Percentiles rank a stretch among this genome's conserved stretches.
These are phyloP conservation scores for Emydomyces testavorans DNA, from an alignment of 2,329 filamentous ascomycete genomes.

Conservation along the genomic window DNA sequence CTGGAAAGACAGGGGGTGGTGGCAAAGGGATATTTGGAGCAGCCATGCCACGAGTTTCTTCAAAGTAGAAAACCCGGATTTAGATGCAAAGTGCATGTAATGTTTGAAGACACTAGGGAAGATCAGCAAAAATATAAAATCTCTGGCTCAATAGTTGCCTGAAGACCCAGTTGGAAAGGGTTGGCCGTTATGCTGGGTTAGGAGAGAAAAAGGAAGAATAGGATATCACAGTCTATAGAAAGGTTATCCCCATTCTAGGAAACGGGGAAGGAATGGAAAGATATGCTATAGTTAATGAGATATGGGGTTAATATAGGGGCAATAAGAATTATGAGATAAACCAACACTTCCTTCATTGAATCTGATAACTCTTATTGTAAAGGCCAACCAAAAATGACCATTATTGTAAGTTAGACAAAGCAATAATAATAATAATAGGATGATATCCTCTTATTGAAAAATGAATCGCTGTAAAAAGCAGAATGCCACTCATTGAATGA, in stretches of 20 bases:
- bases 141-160: too few species aligned
- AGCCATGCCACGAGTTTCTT: background rate
- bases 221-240: background rate
- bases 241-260: background rate
- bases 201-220: background rate
- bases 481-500: background rate
- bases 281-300: background rate
- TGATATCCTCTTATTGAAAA: background rate
- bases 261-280: background rate
- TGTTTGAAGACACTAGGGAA: background rate
- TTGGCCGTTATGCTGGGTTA: too few species aligned
- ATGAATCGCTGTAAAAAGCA: too few species aligned
- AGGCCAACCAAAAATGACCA: background rate
- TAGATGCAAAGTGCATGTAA: background rate
- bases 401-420: background rate
- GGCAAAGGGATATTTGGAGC: background rate
- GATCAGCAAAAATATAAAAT: background rate
- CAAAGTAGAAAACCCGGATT: background rate
- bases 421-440: background rate
- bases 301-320: background rate
- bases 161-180: too few species aligned
- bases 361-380: background rate
- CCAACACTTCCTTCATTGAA: background rate
- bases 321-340: background rate
- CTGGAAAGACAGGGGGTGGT: conserved; percentile 18